Base-by-base conservation (phyloP, 208 protist genomes). In the Acanthamoeba divionensis region DNA sequence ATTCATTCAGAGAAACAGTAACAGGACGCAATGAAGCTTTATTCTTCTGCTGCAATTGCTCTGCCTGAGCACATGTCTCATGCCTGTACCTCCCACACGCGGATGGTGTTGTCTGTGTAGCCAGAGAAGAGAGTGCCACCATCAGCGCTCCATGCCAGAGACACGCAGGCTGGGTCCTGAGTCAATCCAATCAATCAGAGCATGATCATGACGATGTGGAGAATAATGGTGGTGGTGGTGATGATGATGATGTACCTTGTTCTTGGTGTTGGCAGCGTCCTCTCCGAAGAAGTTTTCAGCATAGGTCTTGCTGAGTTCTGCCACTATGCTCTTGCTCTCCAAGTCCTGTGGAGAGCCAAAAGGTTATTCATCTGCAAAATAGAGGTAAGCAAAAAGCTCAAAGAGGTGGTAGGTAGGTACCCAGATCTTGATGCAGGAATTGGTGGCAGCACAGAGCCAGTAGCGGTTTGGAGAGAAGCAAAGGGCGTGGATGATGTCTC, bases 391-490 rank as follows among this genome's bases (percentile, higher is more conserved):
- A 4, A 1, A 63, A 63, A 29, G 55, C n/a, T n/a, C 55, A 75
- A 26, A n/a, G n/a, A n/a, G n/a, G n/a, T n/a, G n/a, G n/a, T n/a
- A n/a, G n/a, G n/a, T n/a, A 4, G 2, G 1, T 26, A 29, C 21
- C 96, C 97, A 99, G 93, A 99, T 97, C 66, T 95, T 93, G 91
- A 99, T 97, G 80, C 83, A 83, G 90, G 94, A 92, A 33, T 97
- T 95, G 71, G 98, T 98, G 52, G 98, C 98, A 63, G 98, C 98
- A 94, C 97, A 99, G 90, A 99, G 97, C 98, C 98, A 99, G 95
- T 99, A 99, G 90, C 98, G 96, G 97, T 97, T 99, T 69, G 99
- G 98, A 54, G 96, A 98, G 97, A 99, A 99, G 94, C 93, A 92
- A 65, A 99, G 96, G 90, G 98, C 95, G 95, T 99, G 96, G 95